Conservation (phyloP, 2,329 filamentous ascomycete species). For the Aureobasidium sp. region DNA sequence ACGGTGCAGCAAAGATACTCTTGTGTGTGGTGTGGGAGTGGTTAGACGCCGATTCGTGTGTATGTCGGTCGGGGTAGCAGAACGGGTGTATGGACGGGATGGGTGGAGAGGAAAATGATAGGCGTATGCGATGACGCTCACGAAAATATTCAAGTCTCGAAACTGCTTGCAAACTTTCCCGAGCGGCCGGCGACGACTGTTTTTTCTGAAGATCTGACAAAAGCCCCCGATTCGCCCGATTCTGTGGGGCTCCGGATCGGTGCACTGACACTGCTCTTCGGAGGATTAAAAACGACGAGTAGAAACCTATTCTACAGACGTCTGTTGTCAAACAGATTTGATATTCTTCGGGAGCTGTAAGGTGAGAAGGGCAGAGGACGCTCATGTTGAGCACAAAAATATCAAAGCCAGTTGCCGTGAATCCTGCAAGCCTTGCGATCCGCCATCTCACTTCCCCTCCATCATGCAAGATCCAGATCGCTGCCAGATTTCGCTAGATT, state of each 20-base stretch:
- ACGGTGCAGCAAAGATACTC: background rate
- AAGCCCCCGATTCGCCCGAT: background rate
- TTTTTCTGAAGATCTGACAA: background rate
- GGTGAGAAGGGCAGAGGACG: background rate
- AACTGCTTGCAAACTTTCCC: background rate
- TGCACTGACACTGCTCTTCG: background rate
- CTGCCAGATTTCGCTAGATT: background rate
- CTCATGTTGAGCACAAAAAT: background rate
- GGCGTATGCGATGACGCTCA: background rate
- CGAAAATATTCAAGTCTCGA: background rate
- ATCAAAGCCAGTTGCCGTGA: background rate
- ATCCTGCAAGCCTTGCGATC: constrained; percentile 2
- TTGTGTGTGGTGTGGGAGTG: background rate
- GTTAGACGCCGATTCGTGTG: no score
- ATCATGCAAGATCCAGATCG: constrained; percentile 5
- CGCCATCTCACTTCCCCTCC: background rate
- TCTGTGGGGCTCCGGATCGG: background rate
- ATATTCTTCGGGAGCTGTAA: background rate
- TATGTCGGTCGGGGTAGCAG: background rate
- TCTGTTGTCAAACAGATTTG: background rate
- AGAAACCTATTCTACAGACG: background rate
- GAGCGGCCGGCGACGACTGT: background rate
- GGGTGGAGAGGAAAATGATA: background rate
- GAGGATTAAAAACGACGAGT: background rate
- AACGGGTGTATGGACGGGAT: background rate